Percentiles rank a stretch among this genome's conserved stretches.
phyloP scores from a whole-genome alignment of 768 basidiomycete genomes.

The Lactifluus pinguis region DNA sequence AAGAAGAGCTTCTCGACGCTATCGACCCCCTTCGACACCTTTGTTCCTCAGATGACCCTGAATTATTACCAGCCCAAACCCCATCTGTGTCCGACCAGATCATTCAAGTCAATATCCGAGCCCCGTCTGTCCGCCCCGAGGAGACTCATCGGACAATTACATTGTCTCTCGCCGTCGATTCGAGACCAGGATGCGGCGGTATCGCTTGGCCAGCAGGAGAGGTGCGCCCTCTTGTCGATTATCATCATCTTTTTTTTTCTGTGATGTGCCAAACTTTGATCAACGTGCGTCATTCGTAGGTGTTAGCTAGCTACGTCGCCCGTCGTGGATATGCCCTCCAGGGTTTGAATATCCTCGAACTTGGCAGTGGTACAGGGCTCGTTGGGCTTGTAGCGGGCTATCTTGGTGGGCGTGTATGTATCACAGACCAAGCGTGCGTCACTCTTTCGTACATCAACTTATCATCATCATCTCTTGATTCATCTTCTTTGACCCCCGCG shows the following conservation, averaged over 20 bases:
- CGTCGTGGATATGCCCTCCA: conserved; percentile 44
- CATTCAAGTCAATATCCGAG: conserved; percentile 34
- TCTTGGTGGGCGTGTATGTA: conserved; percentile 57
- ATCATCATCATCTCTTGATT: background rate
- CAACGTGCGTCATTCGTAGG: conserved; percentile 35
- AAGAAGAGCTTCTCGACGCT: conserved; percentile 47
- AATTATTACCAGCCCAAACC: conserved; percentile 45
- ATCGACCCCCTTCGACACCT: conserved; percentile 55
- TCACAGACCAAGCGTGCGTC: conserved; percentile 80
- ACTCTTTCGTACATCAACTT: background rate
- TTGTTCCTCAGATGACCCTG: conserved; percentile 28
- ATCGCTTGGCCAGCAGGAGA: conserved; percentile 90
- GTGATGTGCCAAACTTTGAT: background rate
- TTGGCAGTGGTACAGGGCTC: conserved; percentile 88
- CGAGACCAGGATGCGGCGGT: conserved; percentile 84
- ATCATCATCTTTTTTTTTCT: background rate
- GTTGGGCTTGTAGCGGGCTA: conserved; percentile 79
- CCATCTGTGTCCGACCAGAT: conserved; percentile 41
- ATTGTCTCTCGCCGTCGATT: conserved; percentile 58
- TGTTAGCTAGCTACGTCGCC: conserved; percentile 68
- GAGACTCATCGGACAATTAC: conserved; percentile 23
- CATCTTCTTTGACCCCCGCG: background rate
- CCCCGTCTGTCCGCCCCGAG: conserved; percentile 12
- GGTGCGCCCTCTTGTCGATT: conserved; percentile 34
- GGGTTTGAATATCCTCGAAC: conserved; percentile 60